Evolutionary conservation across 78 protist genomes (phyloP).

Genomic region (Isochrysis galbana): DNA sequence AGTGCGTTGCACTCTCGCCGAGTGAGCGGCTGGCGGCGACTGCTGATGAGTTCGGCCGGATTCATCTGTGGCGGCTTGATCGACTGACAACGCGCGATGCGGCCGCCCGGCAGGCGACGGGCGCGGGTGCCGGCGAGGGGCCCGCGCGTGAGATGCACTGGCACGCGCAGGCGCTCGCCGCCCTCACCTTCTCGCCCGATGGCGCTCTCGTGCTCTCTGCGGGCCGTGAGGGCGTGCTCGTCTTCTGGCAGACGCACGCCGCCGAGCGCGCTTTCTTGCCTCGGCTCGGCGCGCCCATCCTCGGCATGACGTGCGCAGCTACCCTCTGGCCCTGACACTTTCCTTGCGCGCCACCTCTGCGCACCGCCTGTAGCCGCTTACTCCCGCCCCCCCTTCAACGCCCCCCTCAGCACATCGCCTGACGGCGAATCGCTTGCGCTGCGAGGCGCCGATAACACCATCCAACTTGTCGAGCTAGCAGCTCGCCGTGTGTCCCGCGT

Average conservation of each 20-base stretch:
- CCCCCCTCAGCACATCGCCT: no score
- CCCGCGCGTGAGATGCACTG: background rate
- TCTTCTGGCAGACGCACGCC: background rate
- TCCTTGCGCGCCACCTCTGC: no score
- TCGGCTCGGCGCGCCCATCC: background rate
- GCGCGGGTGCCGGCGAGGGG: background rate
- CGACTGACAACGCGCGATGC: background rate
- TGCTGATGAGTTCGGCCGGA: background rate
- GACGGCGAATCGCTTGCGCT: background rate
- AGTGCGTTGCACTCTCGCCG: background rate
- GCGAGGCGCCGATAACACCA: background rate
- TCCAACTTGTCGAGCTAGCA: background rate
- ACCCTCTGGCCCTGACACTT: no score
- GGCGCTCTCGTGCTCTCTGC: background rate
- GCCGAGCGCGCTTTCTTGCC: background rate
- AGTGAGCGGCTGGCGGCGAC: background rate
- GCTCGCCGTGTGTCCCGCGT: background rate
- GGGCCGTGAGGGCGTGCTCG: slow-evolving; percentile 12
- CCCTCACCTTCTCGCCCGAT: slow-evolving; percentile 14
- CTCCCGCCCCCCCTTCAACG: no score
- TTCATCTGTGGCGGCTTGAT: background rate
- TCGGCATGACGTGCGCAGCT: background rate
- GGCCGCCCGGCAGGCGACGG: background rate
- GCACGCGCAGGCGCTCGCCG: slow-evolving; percentile 21
- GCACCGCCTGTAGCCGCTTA: no score